phyloP scores from a whole-genome alignment of 2,329 filamentous ascomycete genomes.

The Allantophomopsis cytisporea region DNA sequence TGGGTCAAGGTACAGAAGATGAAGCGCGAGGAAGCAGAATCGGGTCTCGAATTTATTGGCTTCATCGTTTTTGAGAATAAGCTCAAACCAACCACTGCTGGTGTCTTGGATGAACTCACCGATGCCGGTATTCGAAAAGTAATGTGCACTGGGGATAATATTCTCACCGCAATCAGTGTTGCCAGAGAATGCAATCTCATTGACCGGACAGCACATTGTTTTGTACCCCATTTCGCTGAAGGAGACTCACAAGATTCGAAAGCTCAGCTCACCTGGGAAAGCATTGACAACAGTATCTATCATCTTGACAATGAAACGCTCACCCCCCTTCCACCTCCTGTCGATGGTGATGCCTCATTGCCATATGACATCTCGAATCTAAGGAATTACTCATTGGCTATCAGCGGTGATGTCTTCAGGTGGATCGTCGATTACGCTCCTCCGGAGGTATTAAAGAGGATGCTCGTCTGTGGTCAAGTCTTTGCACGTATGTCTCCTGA shows the following conservation, averaged over 20 bases:
- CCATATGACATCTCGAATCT: constrained; percentile 75
- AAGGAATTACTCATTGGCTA: constrained; percentile 75
- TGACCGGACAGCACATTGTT: constrained; percentile 72
- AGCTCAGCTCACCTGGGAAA: constrained; percentile 75
- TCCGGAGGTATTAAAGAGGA: constrained; percentile 62
- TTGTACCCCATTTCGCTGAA: constrained; percentile 77
- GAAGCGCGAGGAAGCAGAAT: constrained; percentile 75
- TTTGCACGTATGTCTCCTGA: constrained; percentile 98
- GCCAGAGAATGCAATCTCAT: constrained; percentile 81
- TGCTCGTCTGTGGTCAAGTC: constrained; percentile 84
- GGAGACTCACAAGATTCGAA: constrained; percentile 64
- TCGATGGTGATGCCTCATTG: constrained; percentile 65
- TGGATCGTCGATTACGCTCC: constrained; percentile 91
- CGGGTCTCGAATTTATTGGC: constrained; percentile 71
- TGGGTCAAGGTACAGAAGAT: constrained; percentile 96
- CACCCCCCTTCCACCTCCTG: constrained; percentile 55
- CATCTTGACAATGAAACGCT: constrained; percentile 69
- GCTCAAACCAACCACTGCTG: constrained; percentile 74
- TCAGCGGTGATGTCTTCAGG: constrained; percentile 88
- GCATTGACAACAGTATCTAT: constrained; percentile 75
- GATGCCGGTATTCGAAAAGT: constrained; percentile 76
- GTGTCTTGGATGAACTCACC: constrained; percentile 68
- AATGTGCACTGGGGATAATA: constrained; percentile 98
- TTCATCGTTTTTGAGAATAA: constrained; percentile 99
- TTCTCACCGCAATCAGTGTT: constrained; percentile 90